phyloP scores from a whole-genome alignment of 176 grass and related monocot genomes.

The Tillandsia leiboldiana region DNA sequence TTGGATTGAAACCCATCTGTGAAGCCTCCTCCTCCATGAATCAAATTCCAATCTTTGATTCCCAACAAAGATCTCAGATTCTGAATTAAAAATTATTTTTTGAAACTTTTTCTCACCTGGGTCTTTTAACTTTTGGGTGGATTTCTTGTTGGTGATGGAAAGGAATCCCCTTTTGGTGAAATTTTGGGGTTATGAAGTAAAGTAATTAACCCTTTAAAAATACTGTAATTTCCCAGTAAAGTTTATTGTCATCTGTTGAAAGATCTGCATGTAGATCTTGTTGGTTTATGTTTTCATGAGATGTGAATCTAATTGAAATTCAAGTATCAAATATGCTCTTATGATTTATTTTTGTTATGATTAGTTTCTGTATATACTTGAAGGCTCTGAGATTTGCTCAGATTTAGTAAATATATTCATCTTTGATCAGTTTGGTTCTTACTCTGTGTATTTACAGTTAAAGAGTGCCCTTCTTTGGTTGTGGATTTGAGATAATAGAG shows the following conservation, averaged over 20 bases:
- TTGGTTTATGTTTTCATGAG: neutral
- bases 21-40: neutral
- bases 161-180: neutral
- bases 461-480: too few species aligned
- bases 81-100: neutral
- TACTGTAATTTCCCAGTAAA: neutral
- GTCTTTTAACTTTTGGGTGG: neutral
- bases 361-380: neutral
- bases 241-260: neutral
- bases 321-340: neutral
- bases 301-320: neutral
- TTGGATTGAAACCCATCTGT: too few species aligned
- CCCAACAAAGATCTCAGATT: neutral
- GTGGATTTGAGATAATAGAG: too few species aligned
- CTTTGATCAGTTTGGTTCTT: neutral
- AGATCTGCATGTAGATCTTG: neutral
- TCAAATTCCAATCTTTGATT: neutral
- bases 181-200: neutral
- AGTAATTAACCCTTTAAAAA: neutral
- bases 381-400: neutral
- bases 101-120: neutral
- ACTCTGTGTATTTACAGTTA: neutral
- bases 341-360: neutral
- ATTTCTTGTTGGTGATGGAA: conserved; percentile 1
- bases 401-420: neutral